A percentile compares a stretch with the other conserved stretches of the same genome.
Evolutionary conservation across 202 grass and related monocot species (phyloP).

Genomic region (Carex arenaria): DNA sequence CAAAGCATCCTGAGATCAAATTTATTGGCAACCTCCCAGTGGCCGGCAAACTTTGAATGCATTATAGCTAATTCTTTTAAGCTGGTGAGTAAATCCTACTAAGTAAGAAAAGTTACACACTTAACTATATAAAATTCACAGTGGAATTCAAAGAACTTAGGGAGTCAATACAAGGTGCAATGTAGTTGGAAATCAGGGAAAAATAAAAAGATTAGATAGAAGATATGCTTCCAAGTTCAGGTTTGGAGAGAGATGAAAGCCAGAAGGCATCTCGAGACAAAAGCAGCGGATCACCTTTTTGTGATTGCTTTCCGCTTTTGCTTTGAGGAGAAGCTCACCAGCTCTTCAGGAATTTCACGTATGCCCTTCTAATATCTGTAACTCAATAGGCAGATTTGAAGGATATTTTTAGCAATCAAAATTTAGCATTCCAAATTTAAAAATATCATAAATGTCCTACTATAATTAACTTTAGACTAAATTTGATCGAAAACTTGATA

Average conservation of each 20-base stretch:
- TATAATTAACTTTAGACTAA: background rate
- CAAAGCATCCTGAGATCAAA: constrained; percentile 24
- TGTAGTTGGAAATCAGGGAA: background rate
- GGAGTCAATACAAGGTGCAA: too few relatives aligned
- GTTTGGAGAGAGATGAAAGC: constrained; percentile 24
- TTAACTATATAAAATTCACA: background rate
- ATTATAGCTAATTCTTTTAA: constrained; percentile 26
- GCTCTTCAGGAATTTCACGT: background rate
- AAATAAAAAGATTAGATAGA: background rate
- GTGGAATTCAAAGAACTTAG: background rate
- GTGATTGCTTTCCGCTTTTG: background rate
- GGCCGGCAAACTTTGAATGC: constrained; percentile 11
- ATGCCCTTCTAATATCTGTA: background rate
- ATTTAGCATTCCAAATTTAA: background rate
- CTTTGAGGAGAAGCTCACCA: background rate
- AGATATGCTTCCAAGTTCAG: constrained; percentile 19
- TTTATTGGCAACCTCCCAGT: constrained; percentile 15
- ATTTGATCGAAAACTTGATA: background rate
- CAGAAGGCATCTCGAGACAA: constrained; percentile 8
- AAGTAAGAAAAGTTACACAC: background rate
- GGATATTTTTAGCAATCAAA: background rate
- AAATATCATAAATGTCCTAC: background rate
- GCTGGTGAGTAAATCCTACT: constrained; percentile 27
- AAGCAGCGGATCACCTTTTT: background rate
- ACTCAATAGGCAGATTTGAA: background rate